Conservation (phyloP, 2,329 filamentous ascomycete genomes). For the Calonectria naviculata region DNA sequence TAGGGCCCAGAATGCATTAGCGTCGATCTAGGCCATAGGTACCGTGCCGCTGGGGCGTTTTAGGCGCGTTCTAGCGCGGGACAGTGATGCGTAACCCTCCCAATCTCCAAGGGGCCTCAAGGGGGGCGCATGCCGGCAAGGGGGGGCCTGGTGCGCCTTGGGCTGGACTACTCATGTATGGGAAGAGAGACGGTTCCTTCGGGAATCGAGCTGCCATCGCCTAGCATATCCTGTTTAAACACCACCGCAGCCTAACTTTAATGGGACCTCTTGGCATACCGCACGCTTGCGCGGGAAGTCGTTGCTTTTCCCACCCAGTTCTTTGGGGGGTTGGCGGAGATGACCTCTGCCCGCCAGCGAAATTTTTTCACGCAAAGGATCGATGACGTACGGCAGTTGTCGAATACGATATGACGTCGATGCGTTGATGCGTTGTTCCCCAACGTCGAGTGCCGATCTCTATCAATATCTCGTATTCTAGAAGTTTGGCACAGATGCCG, state of each 20-base stretch:
- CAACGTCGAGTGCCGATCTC: neutral
- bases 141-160: neutral
- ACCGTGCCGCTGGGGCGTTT: slow-evolving; percentile 8
- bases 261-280: slow-evolving; percentile 13
- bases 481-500: neutral
- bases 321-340: neutral
- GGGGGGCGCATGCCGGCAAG: neutral
- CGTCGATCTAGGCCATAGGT: slow-evolving; percentile 8
- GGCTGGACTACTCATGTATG: neutral
- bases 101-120: neutral
- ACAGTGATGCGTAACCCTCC: neutral
- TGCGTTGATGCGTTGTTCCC: neutral
- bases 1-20: neutral
- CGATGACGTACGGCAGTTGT: neutral
- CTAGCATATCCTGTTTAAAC: neutral
- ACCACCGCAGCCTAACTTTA: slow-evolving; percentile 12
- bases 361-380: neutral
- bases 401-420: neutral
- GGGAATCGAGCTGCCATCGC: slow-evolving; percentile 5
- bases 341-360: neutral
- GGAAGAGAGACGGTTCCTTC: neutral
- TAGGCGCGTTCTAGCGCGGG: slow-evolving; percentile 18
- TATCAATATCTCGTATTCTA: neutral
- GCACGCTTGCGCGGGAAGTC: neutral
- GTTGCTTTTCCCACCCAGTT: neutral